These are phyloP conservation scores for Paspalum notatum DNA, from an alignment of 176 grass and related monocot species.

Conservation along the genomic window DNA sequence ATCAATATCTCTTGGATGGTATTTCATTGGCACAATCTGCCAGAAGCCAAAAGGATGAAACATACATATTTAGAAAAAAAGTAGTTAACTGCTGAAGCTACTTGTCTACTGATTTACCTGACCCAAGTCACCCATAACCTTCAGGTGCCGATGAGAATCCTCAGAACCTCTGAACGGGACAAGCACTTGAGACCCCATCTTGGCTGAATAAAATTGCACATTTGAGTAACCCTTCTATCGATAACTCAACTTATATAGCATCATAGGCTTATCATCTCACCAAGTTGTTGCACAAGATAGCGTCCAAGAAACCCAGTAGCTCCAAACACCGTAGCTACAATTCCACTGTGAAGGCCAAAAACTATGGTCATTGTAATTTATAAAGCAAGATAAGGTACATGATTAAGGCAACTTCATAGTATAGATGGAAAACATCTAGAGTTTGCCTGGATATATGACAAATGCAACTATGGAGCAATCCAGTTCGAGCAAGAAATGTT, in stretches of 20 bases:
- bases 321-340: conserved; percentile 93
- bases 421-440: background rate
- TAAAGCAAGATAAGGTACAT: conserved; percentile 8
- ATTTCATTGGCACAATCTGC: conserved; percentile 95
- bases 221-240: conserved; percentile 6
- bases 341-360: conserved; percentile 61
- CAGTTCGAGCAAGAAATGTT: background rate
- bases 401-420: conserved; percentile 14
- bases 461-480: background rate
- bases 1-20: conserved; percentile 90
- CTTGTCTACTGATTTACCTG: conserved; percentile 53
- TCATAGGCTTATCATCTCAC: conserved; percentile 52
- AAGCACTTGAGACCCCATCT: conserved; percentile 96
- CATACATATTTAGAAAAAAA: conserved; percentile 21
- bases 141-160: conserved; percentile 91
- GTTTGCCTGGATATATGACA: background rate
- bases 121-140: conserved; percentile 94
- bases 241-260: conserved; percentile 6
- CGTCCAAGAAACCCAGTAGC: conserved; percentile 98
- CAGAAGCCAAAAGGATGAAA: conserved; percentile 23
- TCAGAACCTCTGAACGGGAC: conserved; percentile 94
- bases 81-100: background rate
- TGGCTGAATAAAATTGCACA: conserved; percentile 61
- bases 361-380: background rate
- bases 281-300: conserved; percentile 90